A percentile compares a stretch with the other conserved stretches of the same genome.
phyloP scores from a whole-genome alignment of 2,329 filamentous ascomycete species.

The Talaromyces marneffei region DNA sequence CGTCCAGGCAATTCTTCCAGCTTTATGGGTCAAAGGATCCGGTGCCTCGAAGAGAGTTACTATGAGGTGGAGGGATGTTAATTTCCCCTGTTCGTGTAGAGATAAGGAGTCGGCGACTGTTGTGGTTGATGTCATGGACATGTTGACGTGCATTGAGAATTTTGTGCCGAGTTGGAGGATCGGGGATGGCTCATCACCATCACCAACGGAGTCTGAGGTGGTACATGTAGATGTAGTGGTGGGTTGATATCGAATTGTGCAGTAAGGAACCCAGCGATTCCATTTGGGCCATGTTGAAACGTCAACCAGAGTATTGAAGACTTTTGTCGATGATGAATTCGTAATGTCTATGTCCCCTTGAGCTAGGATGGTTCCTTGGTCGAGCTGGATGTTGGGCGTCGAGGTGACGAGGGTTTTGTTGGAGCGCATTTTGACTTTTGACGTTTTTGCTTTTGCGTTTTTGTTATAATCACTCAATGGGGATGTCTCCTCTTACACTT shows the following conservation, averaged over 20 bases:
- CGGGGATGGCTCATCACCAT: background rate
- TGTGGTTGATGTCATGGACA: background rate
- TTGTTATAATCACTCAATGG: background rate
- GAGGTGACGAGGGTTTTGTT: background rate
- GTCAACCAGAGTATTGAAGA: background rate
- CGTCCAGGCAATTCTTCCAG: background rate
- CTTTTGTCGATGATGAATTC: background rate
- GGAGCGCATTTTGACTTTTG: background rate
- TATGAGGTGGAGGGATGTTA: background rate
- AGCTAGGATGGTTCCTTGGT: background rate
- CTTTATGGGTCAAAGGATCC: background rate
- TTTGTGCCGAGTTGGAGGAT: background rate
- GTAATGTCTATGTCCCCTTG: background rate
- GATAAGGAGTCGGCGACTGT: background rate
- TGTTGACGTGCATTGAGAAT: background rate
- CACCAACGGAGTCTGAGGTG: background rate
- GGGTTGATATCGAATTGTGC: background rate
- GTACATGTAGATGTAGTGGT: background rate
- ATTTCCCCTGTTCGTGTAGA: background rate
- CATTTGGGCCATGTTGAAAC: background rate
- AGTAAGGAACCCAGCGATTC: background rate
- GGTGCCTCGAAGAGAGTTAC: background rate
- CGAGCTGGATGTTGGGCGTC: background rate
- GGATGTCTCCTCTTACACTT: too few species aligned
- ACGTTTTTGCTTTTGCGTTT: background rate